Conservation (phyloP, 768 basidiomycete genomes). For the Panaeolus papilionaceus region DNA sequence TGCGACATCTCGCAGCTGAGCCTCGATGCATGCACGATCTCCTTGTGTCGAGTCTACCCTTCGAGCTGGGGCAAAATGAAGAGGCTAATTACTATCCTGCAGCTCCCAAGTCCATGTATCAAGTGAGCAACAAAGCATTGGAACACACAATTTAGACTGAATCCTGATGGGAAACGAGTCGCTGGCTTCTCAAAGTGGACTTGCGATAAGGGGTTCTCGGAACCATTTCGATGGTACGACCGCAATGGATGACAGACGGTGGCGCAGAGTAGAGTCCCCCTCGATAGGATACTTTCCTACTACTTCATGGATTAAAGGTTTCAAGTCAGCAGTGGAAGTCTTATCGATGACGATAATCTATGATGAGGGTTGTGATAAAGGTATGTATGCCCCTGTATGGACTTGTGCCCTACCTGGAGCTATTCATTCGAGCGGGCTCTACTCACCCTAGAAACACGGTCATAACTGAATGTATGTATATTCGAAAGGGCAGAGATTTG, state of each 20-base stretch:
- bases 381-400: neutral
- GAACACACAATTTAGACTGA: neutral
- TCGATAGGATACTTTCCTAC: neutral
- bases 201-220: slow-evolving; percentile 9
- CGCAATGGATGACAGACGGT: neutral
- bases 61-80: slow-evolving; percentile 12
- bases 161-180: slow-evolving; percentile 11
- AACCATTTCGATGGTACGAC: neutral
- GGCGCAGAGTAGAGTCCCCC: neutral
- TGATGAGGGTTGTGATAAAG: neutral
- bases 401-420: neutral
- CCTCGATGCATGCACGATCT: slow-evolving; percentile 5
- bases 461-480: neutral
- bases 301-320: neutral
- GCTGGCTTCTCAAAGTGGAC: slow-evolving; percentile 3
- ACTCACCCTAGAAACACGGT: neutral
- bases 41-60: slow-evolving; percentile 5
- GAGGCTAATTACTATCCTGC: neutral
- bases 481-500: neutral
- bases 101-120: neutral
- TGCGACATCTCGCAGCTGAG: slow-evolving; percentile 12
- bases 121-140: slow-evolving; percentile 5
- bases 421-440: neutral
- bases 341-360: slow-evolving; percentile 11
- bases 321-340: no score